Base-by-base conservation (phyloP, 805 yeast species). In the Candida railenensis region DNA sequence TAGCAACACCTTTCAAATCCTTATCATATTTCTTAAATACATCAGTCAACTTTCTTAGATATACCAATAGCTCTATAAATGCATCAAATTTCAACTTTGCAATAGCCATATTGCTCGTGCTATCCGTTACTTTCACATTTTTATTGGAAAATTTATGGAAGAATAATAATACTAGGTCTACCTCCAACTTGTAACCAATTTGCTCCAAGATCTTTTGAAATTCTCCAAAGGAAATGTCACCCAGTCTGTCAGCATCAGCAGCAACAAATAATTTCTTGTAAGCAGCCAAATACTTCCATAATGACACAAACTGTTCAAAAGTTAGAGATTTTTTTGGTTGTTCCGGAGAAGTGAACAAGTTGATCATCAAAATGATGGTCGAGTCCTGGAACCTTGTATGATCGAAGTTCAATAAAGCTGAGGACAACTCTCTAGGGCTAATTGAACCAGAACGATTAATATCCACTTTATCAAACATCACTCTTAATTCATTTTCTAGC, bases 61-160 rank as follows among this genome's bases (percentile, higher is more conserved):
- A 85, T 15, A 88, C 86, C 53, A 89, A 74, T 45, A 87, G 76
- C 60, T 89, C 96, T 21, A 89, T 89, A 65, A 89, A 89, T 62
- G 81, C 76, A 61, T 89, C 96, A 62, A 89, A 89, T 48, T 86
- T 82, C 64, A 89, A 60, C 48, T 66, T 70, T 1, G 76, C 76
- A 28, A 71, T 66, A 0, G 62, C 49, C 7, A 59, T 46, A 15
- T 57, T 63, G 15, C 53, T 43, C 15, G 52, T 55, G 42, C 61
- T 62, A 5, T 56, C 54, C 34, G 56, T 53, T 11, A 7, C 9
- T 34, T 52, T 50, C 22, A 56, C 49, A 20, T 69, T 75, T 34
- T 64, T 64, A 51, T 61, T 58, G 37, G 83, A 73, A 57, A 82
- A 84, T 47, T 74, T 75, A 52, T 73, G 78, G 57, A 83, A 85